These are phyloP conservation scores for Austroboletus eburneus DNA, from an alignment of 768 basidiomycete genomes.

Conservation along the genomic window DNA sequence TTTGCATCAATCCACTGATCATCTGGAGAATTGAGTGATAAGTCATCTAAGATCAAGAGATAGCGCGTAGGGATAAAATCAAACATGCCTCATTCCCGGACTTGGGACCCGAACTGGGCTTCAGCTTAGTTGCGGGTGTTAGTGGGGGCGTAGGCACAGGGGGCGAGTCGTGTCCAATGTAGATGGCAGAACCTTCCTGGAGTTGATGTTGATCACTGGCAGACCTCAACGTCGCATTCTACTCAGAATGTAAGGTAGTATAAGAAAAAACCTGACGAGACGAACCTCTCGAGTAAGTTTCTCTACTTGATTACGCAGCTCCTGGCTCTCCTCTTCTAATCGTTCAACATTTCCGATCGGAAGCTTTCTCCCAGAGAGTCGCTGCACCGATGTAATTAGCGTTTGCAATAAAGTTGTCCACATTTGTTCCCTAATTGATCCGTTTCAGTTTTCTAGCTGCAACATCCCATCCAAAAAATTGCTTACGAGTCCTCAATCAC, in stretches of 20 bases:
- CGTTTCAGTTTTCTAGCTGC: conserved; percentile 12
- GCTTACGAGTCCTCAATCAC: conserved; percentile 62
- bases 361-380: conserved; percentile 61
- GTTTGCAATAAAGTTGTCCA: conserved; percentile 61
- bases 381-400: conserved; percentile 57
- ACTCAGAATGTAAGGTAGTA: neutral
- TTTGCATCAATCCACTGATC: conserved; percentile 71
- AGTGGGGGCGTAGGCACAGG: neutral
- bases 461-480: conserved; percentile 5
- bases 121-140: conserved; percentile 26
- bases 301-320: conserved; percentile 55
- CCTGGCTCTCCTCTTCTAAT: conserved; percentile 56
- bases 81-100: conserved; percentile 52
- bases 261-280: neutral
- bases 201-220: conserved; percentile 1
- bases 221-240: conserved; percentile 9
- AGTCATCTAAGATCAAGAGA: neutral
- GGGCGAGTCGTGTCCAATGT: conserved; percentile 9
- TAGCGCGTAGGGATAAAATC: neutral
- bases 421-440: conserved; percentile 50
- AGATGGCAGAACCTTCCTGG: conserved; percentile 15
- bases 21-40: conserved; percentile 34
- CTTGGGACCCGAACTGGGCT: conserved; percentile 42
- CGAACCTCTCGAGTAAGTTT: conserved; percentile 63
- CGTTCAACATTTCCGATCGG: conserved; percentile 45